Conservation (phyloP, 257 asterid genomes). For the Gentiana dahurica region DNA sequence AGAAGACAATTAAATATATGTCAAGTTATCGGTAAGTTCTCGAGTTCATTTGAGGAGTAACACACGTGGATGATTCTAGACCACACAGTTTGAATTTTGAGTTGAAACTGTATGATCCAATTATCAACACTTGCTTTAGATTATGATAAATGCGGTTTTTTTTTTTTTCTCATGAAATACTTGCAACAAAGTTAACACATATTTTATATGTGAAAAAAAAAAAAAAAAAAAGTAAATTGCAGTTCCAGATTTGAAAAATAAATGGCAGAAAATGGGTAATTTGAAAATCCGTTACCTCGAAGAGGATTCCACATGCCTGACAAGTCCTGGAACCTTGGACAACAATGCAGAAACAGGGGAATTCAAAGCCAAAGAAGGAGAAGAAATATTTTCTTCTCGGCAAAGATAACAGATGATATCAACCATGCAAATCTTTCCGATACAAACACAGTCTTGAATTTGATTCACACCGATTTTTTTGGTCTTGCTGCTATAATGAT, state of each 20-base stretch:
- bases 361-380: constrained; percentile 49
- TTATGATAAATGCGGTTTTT: too few relatives aligned
- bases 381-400: constrained; percentile 33
- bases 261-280: too few relatives aligned
- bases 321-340: constrained; percentile 25
- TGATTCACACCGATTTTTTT: background rate
- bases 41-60: too few relatives aligned
- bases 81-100: too few relatives aligned
- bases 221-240: background rate
- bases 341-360: constrained; percentile 55
- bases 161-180: too few relatives aligned
- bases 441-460: constrained; percentile 33
- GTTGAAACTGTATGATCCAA: too few relatives aligned
- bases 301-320: constrained; percentile 57
- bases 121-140: too few relatives aligned
- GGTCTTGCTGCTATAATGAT: constrained; percentile 26
- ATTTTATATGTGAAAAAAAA: background rate
- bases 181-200: too few relatives aligned
- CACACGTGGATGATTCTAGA: too few relatives aligned
- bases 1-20: too few relatives aligned
- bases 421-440: constrained; percentile 78
- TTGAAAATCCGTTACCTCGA: constrained; percentile 35
- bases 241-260: background rate
- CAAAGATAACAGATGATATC: constrained; percentile 65
- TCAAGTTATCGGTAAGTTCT: too few relatives aligned